These are phyloP conservation scores for Lipomyces spencermartinsiae DNA, from an alignment of 805 yeast genomes.

Conservation along the genomic window DNA sequence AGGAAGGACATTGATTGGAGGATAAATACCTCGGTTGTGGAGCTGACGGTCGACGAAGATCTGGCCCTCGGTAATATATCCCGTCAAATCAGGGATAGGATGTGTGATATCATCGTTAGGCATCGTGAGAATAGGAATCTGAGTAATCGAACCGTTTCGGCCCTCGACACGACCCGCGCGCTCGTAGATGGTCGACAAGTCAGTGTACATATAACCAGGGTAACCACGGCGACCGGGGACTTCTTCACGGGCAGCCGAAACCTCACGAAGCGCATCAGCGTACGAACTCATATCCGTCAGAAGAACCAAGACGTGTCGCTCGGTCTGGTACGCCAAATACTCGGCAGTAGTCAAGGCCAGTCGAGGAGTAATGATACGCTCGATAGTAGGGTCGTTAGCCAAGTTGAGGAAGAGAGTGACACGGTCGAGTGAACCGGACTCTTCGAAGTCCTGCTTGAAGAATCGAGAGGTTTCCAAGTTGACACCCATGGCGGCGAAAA, in stretches of 20 bases:
- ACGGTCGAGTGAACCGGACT: constrained; percentile 97
- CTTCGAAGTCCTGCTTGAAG: constrained; percentile 99
- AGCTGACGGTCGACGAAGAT: constrained; percentile 96
- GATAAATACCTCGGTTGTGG: constrained; percentile 95
- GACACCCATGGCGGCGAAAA: constrained; percentile 99
- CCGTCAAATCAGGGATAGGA: constrained; percentile 99
- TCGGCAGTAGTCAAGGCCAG: constrained; percentile 98
- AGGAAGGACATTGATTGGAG: constrained; percentile 98
- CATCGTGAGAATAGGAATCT: constrained; percentile 98
- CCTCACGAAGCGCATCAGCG: constrained; percentile 99
- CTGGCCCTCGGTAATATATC: constrained; percentile 99
- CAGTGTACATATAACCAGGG: constrained; percentile 99
- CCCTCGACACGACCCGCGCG: constrained; percentile 99
- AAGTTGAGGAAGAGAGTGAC: constrained; percentile 94
- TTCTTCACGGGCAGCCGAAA: constrained; percentile 99
- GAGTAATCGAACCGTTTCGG: constrained; percentile 98
- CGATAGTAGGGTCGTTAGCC: constrained; percentile 99
- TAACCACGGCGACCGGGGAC: constrained; percentile 99
- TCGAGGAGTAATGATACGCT: constrained; percentile 99
- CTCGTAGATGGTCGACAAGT: constrained; percentile 97
- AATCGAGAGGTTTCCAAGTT: constrained; percentile 97
- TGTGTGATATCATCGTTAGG: constrained; percentile 99
- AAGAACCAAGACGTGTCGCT: constrained; percentile 97
- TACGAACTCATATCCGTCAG: constrained; percentile 99
- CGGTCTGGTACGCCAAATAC: constrained; percentile 98